Conservation (phyloP, 768 basidiomycete genomes). For the Phanerodontia chrysosporium region DNA sequence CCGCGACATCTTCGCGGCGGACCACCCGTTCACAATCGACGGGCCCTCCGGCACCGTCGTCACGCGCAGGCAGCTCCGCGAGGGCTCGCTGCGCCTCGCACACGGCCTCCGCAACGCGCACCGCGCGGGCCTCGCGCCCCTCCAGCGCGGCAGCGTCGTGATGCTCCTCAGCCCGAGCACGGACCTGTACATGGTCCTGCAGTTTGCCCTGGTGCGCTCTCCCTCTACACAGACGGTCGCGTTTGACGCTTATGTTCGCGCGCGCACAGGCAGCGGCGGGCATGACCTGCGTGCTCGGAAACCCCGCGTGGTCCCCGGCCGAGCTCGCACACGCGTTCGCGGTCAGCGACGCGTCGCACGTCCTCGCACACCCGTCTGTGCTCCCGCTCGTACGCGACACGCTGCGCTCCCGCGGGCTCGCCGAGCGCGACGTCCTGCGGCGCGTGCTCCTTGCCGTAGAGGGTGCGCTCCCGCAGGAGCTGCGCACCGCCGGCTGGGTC, state of each 20-base stretch:
- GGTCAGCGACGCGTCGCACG: conserved; percentile 59
- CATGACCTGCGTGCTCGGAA: conserved; percentile 63
- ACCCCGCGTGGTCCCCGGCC: conserved; percentile 57
- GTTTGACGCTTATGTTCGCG: neutral
- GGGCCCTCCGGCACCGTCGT: neutral
- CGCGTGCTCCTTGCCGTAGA: conserved; percentile 46
- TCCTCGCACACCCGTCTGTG: conserved; percentile 61
- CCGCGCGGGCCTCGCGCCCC: neutral
- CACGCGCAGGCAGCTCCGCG: neutral
- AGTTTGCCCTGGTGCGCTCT: conserved; percentile 1
- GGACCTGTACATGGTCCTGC: neutral
- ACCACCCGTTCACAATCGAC: neutral
- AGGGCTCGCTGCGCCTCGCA: neutral
- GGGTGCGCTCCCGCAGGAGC: conserved; percentile 7
- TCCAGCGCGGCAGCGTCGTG: neutral
- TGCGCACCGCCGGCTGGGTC: conserved; percentile 28
- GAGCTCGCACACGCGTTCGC: conserved; percentile 72
- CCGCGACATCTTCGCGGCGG: neutral
- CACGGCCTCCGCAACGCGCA: neutral
- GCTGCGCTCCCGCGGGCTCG: conserved; percentile 46
- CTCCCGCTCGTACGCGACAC: conserved; percentile 50
- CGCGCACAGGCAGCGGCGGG: conserved; percentile 46
- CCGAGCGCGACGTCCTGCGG: conserved; percentile 40
- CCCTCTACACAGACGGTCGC: neutral
- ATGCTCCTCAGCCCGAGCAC: conserved; percentile 7